Percentiles rank a stretch among this genome's conserved stretches.
phyloP scores from a whole-genome alignment of 352 stramenopile genomes.

The Peronospora belbahrii region DNA sequence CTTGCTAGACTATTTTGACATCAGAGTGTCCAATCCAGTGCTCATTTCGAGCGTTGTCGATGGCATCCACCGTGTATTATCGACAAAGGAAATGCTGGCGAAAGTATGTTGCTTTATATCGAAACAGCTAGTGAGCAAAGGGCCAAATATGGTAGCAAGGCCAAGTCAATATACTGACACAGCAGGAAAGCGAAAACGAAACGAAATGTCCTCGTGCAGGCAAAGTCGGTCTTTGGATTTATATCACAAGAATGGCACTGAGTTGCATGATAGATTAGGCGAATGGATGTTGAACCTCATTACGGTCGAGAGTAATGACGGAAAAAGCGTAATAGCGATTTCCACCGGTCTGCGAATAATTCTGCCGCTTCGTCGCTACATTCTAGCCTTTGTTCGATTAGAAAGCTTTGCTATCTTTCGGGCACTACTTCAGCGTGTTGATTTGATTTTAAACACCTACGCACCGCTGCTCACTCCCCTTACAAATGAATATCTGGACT shows the following conservation, averaged over 20 bases:
- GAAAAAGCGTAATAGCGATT: slow-evolving; percentile 25
- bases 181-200: slow-evolving; percentile 24
- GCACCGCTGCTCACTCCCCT: slow-evolving; percentile 20
- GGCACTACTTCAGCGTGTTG: slow-evolving; percentile 38
- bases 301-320: slow-evolving; percentile 25
- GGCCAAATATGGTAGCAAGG: background rate
- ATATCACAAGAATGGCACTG: slow-evolving; percentile 3
- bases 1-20: slow-evolving; percentile 18
- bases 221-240: background rate
- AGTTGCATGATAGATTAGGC: slow-evolving; percentile 30
- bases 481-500: slow-evolving; percentile 32
- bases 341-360: slow-evolving; percentile 33
- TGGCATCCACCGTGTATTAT: slow-evolving; percentile 19
- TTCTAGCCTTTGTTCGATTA: slow-evolving; percentile 25
- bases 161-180: slow-evolving; percentile 7
- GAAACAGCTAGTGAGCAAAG: slow-evolving; percentile 11
- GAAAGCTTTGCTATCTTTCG: slow-evolving; percentile 37
- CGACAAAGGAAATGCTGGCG: slow-evolving; percentile 17
- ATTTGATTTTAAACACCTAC: slow-evolving; percentile 35
- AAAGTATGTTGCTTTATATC: slow-evolving; percentile 23
- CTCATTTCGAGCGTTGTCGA: slow-evolving; percentile 18
- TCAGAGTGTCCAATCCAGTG: slow-evolving; percentile 8
- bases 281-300: slow-evolving; percentile 38
- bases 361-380: slow-evolving; percentile 40
- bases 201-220: slow-evolving; percentile 1